Conservation (phyloP, 345 rosid species). For the Corchorus capsularis region DNA sequence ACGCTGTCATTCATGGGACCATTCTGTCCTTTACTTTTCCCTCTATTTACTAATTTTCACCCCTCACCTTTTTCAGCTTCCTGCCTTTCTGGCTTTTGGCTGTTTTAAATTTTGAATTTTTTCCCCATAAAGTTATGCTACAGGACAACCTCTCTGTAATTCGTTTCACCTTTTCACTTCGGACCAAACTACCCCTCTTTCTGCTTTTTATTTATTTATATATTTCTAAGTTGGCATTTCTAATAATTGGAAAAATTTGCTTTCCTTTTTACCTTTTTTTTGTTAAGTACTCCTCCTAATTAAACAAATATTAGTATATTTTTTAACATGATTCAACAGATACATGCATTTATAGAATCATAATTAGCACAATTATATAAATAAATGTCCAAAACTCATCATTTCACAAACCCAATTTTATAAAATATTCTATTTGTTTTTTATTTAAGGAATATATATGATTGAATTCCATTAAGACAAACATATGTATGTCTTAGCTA, state of each 20-base stretch:
- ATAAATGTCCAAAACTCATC: too few species aligned
- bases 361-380: too few species aligned
- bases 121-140: neutral
- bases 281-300: neutral
- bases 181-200: slow-evolving; percentile 16
- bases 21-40: neutral
- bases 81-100: neutral
- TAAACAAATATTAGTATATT: neutral
- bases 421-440: too few species aligned
- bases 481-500: too few species aligned
- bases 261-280: neutral
- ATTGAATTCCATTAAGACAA: neutral
- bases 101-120: slow-evolving; percentile 13
- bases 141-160: neutral
- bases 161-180: neutral
- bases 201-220: neutral
- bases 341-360: neutral
- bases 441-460: too few species aligned
- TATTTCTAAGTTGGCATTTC: neutral
- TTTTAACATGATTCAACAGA: neutral
- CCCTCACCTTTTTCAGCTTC: too few species aligned
- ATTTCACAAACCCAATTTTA: neutral
- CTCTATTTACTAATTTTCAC: neutral
- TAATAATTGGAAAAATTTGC: neutral
- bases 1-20: neutral